A percentile compares a stretch with the other conserved stretches of the same genome.
Evolutionary conservation across 2,329 filamentous ascomycete species (phyloP).

Genomic region (Clonostachys rhizophaga): DNA sequence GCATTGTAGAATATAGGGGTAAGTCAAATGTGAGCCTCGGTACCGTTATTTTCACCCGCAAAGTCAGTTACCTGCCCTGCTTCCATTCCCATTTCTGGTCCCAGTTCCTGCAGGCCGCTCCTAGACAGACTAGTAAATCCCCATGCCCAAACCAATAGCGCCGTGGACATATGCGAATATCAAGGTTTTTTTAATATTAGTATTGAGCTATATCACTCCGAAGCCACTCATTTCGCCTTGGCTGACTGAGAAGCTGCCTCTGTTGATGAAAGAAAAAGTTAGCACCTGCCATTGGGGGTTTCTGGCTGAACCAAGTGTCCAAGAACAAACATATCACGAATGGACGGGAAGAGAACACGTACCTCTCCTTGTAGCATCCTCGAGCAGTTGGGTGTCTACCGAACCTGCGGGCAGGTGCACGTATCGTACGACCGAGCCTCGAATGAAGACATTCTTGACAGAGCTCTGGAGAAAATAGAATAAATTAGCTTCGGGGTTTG

Average conservation of each 20-base stretch:
- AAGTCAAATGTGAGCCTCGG: too few relatives aligned
- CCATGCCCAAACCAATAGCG: too few relatives aligned
- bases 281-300: neutral
- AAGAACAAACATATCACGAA: too few relatives aligned
- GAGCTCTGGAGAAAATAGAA: conserved; percentile 42
- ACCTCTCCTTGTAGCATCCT: conserved; percentile 90
- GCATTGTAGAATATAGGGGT: too few relatives aligned
- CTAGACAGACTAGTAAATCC: too few relatives aligned
- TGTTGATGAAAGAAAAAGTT: conserved; percentile 12
- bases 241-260: conserved; percentile 54
- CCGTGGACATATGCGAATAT: too few relatives aligned
- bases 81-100: too few relatives aligned
- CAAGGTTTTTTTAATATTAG: too few relatives aligned
- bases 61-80: too few relatives aligned
- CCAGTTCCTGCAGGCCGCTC: too few relatives aligned
- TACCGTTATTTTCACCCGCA: too few relatives aligned
- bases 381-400: conserved; percentile 80
- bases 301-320: neutral
- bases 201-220: neutral
- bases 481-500: conserved; percentile 1
- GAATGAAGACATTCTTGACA: conserved; percentile 94
- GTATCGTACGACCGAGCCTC: conserved; percentile 88
- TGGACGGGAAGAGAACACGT: conserved; percentile 12
- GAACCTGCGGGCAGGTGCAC: conserved; percentile 79
- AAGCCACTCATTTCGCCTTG: conserved; percentile 42